Evolutionary conservation across 1,284 basidiomycete species (phyloP).

Genomic region (Boletellus sp.): DNA sequence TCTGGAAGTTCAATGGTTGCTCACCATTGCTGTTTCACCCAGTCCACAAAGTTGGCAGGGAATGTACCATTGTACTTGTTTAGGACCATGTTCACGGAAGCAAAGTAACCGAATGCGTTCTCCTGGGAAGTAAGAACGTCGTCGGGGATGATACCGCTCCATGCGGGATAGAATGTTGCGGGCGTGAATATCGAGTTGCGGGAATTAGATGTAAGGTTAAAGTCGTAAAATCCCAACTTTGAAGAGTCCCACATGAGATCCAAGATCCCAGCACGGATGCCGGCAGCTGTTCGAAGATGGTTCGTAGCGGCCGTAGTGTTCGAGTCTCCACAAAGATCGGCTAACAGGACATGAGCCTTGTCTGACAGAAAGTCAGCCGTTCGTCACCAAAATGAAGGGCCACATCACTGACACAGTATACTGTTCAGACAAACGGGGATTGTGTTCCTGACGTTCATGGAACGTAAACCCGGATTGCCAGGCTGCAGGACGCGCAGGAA

Average conservation of each 20-base stretch:
- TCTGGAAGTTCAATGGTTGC: conserved; percentile 5
- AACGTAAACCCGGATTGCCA: conserved; percentile 56
- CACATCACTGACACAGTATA: conserved; percentile 64
- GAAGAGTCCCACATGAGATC: conserved; percentile 84
- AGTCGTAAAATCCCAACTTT: conserved; percentile 88
- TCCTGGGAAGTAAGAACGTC: conserved; percentile 56
- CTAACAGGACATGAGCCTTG: conserved; percentile 60
- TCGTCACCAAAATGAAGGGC: not conserved
- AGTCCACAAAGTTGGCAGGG: conserved; percentile 68
- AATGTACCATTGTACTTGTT: conserved; percentile 82
- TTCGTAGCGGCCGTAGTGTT: conserved; percentile 45
- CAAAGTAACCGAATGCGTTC: conserved; percentile 72
- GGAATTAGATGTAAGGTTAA: conserved; percentile 64
- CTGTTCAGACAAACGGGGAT: conserved; percentile 83
- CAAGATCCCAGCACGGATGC: conserved; percentile 66
- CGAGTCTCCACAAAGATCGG: conserved; percentile 55
- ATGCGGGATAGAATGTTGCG: conserved; percentile 82
- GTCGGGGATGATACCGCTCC: conserved; percentile 80
- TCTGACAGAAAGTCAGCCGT: conserved; percentile 40
- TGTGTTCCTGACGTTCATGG: conserved; percentile 67
- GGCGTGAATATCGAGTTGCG: conserved; percentile 64
- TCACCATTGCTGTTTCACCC: conserved; percentile 79
- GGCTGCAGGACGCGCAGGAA: conserved; percentile 44
- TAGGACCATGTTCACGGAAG: conserved; percentile 72
- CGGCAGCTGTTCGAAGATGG: conserved; percentile 57